Evolutionary conservation across 2,329 filamentous ascomycete genomes (phyloP).

Genomic region (Gyromitra esculenta): DNA sequence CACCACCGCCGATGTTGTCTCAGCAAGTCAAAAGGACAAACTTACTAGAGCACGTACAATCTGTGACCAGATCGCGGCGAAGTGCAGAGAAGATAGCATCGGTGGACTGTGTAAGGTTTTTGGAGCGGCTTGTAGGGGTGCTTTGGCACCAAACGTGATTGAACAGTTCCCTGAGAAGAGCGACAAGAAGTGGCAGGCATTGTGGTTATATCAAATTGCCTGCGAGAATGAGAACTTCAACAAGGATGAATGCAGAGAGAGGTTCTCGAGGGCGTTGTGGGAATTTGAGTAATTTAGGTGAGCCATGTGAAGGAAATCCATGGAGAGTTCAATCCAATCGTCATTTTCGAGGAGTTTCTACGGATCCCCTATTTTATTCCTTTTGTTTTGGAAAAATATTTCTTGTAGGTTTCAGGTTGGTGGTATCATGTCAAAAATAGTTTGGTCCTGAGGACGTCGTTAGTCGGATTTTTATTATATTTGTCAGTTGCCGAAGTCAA

Average conservation of each 20-base stretch:
- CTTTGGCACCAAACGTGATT: not conserved
- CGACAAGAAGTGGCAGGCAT: slow-evolving; percentile 40
- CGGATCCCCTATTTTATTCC: not conserved
- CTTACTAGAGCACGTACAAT: not conserved
- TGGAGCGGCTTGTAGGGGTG: slow-evolving; percentile 24
- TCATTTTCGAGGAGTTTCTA: not conserved
- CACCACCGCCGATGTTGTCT: not conserved
- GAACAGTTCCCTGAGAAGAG: slow-evolving; percentile 19
- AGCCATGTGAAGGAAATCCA: not conserved
- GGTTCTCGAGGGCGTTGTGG: slow-evolving; percentile 27
- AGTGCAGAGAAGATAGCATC: not conserved
- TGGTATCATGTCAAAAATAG: not conserved
- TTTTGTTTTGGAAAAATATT: not conserved
- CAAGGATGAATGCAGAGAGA: slow-evolving; percentile 34
- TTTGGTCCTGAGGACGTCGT: not conserved
- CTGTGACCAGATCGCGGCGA: not conserved
- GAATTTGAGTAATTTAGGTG: slow-evolving; percentile 12
- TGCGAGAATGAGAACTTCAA: slow-evolving; percentile 28
- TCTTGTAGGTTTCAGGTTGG: not conserved
- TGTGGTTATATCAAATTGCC: slow-evolving; percentile 31
- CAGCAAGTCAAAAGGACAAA: not conserved
- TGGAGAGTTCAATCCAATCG: not conserved
- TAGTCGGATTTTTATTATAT: not conserved
- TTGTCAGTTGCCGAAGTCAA: not conserved
- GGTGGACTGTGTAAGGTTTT: slow-evolving; percentile 11